Evolutionary conservation across 331 rosid species (phyloP), one percentile per base, ranked within the genome.

Genomic region (Telfairia occidentalis): DNA sequence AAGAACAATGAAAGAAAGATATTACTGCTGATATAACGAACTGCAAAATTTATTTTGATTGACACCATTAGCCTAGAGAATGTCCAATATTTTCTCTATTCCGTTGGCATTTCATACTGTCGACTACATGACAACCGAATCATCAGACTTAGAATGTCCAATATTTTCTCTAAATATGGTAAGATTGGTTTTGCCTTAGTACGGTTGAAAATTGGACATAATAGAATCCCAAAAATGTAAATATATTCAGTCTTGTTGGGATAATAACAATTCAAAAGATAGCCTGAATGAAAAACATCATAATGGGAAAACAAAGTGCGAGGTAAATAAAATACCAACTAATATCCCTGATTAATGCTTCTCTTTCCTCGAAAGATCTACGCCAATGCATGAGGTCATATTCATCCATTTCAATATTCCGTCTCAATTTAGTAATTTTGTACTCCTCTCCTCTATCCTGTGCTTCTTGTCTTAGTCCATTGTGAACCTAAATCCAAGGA

Each of bases 351-450:
- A 91, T 69, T 85, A 90, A 71, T 30, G 96, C 96, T 81, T 94
- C 96, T 84, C 97, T 89, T 84, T 94, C 98, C 81, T 94, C 97
- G 16, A 84, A 86, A 32, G 98, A 94, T 78, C 98, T 85, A 16
- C 88, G 93, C 97, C 98, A 94, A 76, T 94, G 98, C 83, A 94
- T 59, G 7, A 76, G 76, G 81, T 94, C 98, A 81, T 94, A 94
- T 82, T 90, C 98, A 40, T 94, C 97, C 98, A 94, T 94, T 88
- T 94, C 89, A 67, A 67, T 24, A 69, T 85, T 87, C 71, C 89
- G 83, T 69, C 86, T 85, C 86, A 87, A 77, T 34, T 81, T 77
- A 26, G 75, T 69, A 40, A 85, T 77, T 81, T 79, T 83, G 82
- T 83, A 85, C 64, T 83, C 75, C 76, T 87, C 89, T 75, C 91